Conservation (phyloP, 2,329 filamentous ascomycete species). For the Zymoseptoria pseudotritici region DNA sequence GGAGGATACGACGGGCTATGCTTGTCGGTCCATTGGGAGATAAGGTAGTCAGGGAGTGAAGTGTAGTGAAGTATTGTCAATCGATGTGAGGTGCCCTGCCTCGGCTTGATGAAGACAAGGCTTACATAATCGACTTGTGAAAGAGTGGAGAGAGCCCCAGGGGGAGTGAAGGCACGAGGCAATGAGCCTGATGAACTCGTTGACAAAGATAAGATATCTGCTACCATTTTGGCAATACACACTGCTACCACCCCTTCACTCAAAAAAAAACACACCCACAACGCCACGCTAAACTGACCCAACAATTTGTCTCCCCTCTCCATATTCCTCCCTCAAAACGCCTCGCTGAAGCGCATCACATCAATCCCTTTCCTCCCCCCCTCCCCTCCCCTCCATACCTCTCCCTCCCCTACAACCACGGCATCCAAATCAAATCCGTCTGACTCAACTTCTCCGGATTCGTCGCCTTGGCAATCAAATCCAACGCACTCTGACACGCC, state of each 20-base stretch:
- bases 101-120: not conserved
- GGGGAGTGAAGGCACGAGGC: not conserved
- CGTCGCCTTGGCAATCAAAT: conserved; percentile 84
- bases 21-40: too few relatives aligned
- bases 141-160: too few relatives aligned
- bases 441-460: conserved; percentile 83
- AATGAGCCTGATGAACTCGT: not conserved
- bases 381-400: not conserved
- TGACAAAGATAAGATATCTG: not conserved
- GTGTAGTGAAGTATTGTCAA: not conserved
- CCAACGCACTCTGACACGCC: conserved; percentile 94
- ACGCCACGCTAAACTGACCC: not conserved
- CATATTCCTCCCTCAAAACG: not conserved
- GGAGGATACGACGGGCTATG: not conserved
- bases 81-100: not conserved
- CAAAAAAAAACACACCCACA: not conserved
- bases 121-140: not conserved
- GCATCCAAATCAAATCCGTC: conserved; percentile 95
- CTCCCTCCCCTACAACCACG: conserved; percentile 62
- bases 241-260: not conserved
- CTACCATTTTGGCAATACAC: not conserved
- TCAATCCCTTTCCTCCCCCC: not conserved
- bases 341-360: not conserved
- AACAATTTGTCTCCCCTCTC: not conserved
- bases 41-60: not conserved